These are phyloP conservation scores for Corrigiola litoralis DNA, from an alignment of 179 eudicot species.

Conservation along the genomic window DNA sequence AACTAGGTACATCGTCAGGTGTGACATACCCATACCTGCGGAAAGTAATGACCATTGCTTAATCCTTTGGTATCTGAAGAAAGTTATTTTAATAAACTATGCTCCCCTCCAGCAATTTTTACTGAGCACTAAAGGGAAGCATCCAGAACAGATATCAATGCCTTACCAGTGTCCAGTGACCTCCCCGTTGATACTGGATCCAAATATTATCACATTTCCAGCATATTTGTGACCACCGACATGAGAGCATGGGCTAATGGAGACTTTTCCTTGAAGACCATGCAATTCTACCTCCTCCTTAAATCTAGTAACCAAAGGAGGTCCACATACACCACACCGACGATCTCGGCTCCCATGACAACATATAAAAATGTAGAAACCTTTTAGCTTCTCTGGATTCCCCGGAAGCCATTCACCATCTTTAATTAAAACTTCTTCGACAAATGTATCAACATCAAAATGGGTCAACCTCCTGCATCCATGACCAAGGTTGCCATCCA, in stretches of 20 bases:
- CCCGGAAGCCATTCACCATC: slow-evolving; percentile 94
- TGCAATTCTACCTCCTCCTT: slow-evolving; percentile 67
- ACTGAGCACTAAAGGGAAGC: not conserved
- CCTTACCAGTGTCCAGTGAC: slow-evolving; percentile 83
- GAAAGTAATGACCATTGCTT: not conserved
- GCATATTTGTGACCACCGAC: slow-evolving; percentile 98
- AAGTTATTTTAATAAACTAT: not conserved
- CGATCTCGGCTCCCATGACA: slow-evolving; percentile 94
- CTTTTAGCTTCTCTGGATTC: slow-evolving; percentile 73
- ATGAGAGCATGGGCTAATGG: slow-evolving; percentile 92
- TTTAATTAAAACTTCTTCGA: slow-evolving; percentile 90
- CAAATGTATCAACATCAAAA: slow-evolving; percentile 95
- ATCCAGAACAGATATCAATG: slow-evolving; percentile 5
- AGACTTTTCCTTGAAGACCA: slow-evolving; percentile 75
- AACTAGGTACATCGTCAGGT: slow-evolving; percentile 74
- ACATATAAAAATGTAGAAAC: slow-evolving; percentile 78
- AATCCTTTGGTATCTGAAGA: not conserved
- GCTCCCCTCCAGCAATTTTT: not conserved
- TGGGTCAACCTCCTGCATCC: slow-evolving; percentile 90
- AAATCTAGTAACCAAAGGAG: slow-evolving; percentile 66
- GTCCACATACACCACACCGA: slow-evolving; percentile 97
- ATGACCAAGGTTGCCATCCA: slow-evolving; percentile 6
- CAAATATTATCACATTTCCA: slow-evolving; percentile 83
- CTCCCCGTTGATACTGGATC: slow-evolving; percentile 50
- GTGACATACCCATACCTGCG: slow-evolving; percentile 94